Percentiles rank a stretch among this genome's conserved stretches.
Conservation (phyloP, 768 basidiomycete species). For the Mycena chlorophos region DNA sequence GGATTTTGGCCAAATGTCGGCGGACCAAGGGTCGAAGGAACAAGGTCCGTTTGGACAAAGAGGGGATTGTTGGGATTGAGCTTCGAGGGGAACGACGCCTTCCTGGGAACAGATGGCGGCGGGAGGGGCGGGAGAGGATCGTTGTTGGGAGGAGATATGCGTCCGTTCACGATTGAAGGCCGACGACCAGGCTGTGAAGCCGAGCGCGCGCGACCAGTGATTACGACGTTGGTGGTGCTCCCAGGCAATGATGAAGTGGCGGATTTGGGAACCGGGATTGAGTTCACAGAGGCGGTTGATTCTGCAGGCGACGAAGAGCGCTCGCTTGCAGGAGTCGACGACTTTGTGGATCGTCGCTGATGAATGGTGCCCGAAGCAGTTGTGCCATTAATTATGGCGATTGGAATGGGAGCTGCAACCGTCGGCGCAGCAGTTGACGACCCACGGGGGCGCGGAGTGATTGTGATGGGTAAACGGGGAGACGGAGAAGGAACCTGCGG, state of each 20-base stretch:
- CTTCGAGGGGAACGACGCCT: slow-evolving; percentile 63
- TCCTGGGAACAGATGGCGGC: slow-evolving; percentile 43
- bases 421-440: slow-evolving; percentile 46
- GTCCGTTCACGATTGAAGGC: slow-evolving; percentile 56
- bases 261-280: slow-evolving; percentile 37
- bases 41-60: slow-evolving; percentile 52
- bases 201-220: slow-evolving; percentile 58
- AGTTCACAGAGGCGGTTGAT: slow-evolving; percentile 45
- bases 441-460: slow-evolving; percentile 55
- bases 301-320: slow-evolving; percentile 55
- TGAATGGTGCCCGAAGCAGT: slow-evolving; percentile 65
- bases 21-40: slow-evolving; percentile 43
- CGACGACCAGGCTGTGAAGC: slow-evolving; percentile 77
- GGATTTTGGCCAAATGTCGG: slow-evolving; percentile 57
- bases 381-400: slow-evolving; percentile 55
- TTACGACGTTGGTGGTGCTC: slow-evolving; percentile 34
- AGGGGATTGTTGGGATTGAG: slow-evolving; percentile 51
- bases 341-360: slow-evolving; percentile 60
- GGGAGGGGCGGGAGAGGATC: slow-evolving; percentile 60
- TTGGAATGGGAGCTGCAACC: slow-evolving; percentile 39
- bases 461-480: slow-evolving; percentile 40
- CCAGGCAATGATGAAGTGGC: slow-evolving; percentile 43
- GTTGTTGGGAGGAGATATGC: slow-evolving; percentile 47
- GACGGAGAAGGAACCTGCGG: slow-evolving; percentile 46
- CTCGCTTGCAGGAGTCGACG: slow-evolving; percentile 59